Percentiles rank a stretch among this genome's conserved stretches.
Evolutionary conservation across 2,329 filamentous ascomycete genomes (phyloP).

Genomic region (Botrytis squamosa): DNA sequence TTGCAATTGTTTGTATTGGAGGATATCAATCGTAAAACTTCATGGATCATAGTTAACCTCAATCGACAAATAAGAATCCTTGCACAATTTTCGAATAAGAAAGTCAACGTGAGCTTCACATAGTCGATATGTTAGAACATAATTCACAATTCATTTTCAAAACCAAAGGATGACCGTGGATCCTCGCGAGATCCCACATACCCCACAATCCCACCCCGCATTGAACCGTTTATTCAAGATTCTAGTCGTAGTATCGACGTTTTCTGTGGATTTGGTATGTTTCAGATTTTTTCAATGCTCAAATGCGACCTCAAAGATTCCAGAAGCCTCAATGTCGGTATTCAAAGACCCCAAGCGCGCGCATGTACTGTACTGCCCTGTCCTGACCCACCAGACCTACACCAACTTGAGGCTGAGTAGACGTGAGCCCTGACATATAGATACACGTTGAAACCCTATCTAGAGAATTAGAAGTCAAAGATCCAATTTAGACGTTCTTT

Average conservation of each 20-base stretch:
- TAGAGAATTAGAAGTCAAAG: background rate
- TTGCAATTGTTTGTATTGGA: background rate
- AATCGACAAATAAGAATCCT: background rate
- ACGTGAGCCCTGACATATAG: background rate
- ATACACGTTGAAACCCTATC: background rate
- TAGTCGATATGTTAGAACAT: no score
- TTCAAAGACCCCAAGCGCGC: background rate
- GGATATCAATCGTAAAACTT: background rate
- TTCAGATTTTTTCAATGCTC: background rate
- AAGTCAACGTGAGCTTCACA: background rate
- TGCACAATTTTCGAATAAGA: background rate
- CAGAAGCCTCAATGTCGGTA: background rate
- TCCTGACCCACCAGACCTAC: background rate
- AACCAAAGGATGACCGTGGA: background rate
- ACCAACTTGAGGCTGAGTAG: slow-evolving; percentile 8
- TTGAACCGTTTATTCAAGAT: background rate
- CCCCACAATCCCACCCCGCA: background rate
- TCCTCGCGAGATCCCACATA: background rate
- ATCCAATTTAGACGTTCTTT: background rate
- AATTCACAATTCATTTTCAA: no score
- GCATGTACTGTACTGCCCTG: background rate
- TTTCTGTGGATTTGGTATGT: background rate
- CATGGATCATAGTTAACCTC: background rate
- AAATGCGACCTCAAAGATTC: background rate
- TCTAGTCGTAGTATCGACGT: background rate